Evolutionary conservation across 768 basidiomycete species (phyloP).

Genomic region (Postia placenta): DNA sequence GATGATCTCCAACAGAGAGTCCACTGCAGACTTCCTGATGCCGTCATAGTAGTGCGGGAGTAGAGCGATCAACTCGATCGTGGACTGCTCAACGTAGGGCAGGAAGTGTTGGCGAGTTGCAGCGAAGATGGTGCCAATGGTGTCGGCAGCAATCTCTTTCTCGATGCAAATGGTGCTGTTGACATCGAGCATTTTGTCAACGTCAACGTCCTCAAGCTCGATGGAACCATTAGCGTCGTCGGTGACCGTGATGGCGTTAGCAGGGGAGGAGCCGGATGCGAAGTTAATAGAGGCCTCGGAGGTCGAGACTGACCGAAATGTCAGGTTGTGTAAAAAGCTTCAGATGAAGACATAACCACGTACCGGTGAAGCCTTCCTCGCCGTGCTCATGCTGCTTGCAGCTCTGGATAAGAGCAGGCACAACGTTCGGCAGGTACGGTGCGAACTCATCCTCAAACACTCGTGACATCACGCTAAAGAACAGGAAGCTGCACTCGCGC

Average conservation of each 20-base stretch:
- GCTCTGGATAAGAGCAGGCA: conserved; percentile 79
- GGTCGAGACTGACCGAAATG: conserved; percentile 36
- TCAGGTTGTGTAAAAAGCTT: background rate
- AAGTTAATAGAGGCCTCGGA: conserved; percentile 56
- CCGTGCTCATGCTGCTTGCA: conserved; percentile 81
- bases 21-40: conserved; percentile 88
- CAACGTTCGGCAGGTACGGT: conserved; percentile 75
- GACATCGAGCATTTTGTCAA: conserved; percentile 86
- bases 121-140: conserved; percentile 85
- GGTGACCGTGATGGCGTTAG: conserved; percentile 60
- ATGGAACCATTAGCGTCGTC: conserved; percentile 52
- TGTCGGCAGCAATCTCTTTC: conserved; percentile 98
- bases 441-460: conserved; percentile 96
- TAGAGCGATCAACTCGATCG: conserved; percentile 71
- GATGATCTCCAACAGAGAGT: conserved; percentile 83
- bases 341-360: conserved; percentile 15
- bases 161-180: conserved; percentile 97
- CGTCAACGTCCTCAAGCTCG: conserved; percentile 73
- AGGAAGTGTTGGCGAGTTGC: conserved; percentile 81
- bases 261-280: conserved; percentile 67
- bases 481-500: conserved; percentile 93
- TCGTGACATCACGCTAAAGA: conserved; percentile 98
- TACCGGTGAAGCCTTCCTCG: conserved; percentile 46
- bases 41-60: conserved; percentile 95
- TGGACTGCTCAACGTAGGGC: conserved; percentile 81